Evolutionary conservation across 306 rosid genomes (phyloP).

Genomic region (Erythrophleum fordii): DNA sequence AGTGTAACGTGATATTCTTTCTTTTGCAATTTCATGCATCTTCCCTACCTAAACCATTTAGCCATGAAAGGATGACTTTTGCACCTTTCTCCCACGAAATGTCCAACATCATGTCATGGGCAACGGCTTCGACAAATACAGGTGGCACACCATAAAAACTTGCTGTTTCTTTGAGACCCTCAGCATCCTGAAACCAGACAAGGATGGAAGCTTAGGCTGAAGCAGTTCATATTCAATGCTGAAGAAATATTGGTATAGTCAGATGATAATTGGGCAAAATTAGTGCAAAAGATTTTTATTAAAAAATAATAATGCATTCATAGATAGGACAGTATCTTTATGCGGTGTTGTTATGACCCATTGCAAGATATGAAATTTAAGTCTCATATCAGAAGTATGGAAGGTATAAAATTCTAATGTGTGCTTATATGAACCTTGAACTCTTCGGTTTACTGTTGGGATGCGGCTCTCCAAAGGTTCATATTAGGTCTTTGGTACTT

Average conservation of each 20-base stretch:
- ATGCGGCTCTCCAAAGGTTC: background rate
- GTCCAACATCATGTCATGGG: slow-evolving; percentile 94
- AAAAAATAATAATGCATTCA: background rate
- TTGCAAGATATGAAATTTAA: no score
- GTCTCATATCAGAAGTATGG: no score
- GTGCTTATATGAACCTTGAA: background rate
- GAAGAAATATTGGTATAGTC: background rate
- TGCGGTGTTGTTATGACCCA: background rate
- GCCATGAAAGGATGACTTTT: slow-evolving; percentile 68
- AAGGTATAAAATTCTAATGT: background rate
- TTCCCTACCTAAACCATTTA: slow-evolving; percentile 44
- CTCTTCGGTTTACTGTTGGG: background rate
- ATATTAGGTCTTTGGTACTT: background rate
- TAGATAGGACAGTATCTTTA: background rate
- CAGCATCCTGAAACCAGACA: slow-evolving; percentile 56
- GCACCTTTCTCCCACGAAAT: slow-evolving; percentile 81
- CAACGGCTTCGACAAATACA: slow-evolving; percentile 59
- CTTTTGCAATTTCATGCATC: slow-evolving; percentile 7
- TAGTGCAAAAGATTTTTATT: slow-evolving; percentile 21
- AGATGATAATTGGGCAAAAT: background rate
- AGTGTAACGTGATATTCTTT: background rate
- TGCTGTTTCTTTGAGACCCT: slow-evolving; percentile 79
- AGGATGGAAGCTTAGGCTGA: background rate
- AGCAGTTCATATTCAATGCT: slow-evolving; percentile 20
- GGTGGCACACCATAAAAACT: slow-evolving; percentile 70